Conservation (phyloP, 2,329 filamentous ascomycete genomes). For the Cyphellophora europaea region DNA sequence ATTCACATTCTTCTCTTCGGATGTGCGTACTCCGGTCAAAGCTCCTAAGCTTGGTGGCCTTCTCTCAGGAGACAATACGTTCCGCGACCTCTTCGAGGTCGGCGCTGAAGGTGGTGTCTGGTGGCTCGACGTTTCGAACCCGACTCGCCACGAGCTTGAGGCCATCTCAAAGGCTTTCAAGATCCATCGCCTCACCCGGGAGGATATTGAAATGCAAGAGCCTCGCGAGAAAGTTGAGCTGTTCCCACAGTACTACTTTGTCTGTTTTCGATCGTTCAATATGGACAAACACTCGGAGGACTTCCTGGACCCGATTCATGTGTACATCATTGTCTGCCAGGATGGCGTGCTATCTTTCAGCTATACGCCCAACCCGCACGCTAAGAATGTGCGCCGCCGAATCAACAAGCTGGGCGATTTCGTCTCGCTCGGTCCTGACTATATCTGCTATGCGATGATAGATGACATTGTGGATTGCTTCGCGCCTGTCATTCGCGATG, state of each 20-base stretch:
- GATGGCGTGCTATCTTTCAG: constrained; percentile 94
- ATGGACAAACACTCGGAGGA: constrained; percentile 68
- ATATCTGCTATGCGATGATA: constrained; percentile 98
- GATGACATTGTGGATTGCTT: constrained; percentile 98
- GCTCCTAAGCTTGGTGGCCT: constrained; percentile 81
- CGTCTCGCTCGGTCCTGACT: constrained; percentile 87
- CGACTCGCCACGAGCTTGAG: constrained; percentile 78
- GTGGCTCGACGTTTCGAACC: constrained; percentile 94
- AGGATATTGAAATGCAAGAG: constrained; percentile 93
- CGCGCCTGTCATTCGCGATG: constrained; percentile 75
- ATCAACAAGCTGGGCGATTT: constrained; percentile 93
- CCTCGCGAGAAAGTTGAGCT: constrained; percentile 97
- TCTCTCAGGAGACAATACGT: constrained; percentile 78
- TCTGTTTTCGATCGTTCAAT: constrained; percentile 92
- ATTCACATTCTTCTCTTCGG: constrained; percentile 95
- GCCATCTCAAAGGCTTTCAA: constrained; percentile 90
- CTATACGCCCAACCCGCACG: constrained; percentile 78
- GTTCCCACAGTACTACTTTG: constrained; percentile 96
- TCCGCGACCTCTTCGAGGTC: constrained; percentile 75
- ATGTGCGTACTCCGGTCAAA: constrained; percentile 87
- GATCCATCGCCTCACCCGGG: constrained; percentile 87
- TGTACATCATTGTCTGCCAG: constrained; percentile 93
- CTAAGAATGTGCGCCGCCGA: constrained; percentile 78
- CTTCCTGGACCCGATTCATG: constrained; percentile 89
- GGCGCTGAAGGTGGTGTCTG: constrained; percentile 73